Base-by-base conservation (phyloP, 306 rosid genomes). In the Corylus heterophylla region DNA sequence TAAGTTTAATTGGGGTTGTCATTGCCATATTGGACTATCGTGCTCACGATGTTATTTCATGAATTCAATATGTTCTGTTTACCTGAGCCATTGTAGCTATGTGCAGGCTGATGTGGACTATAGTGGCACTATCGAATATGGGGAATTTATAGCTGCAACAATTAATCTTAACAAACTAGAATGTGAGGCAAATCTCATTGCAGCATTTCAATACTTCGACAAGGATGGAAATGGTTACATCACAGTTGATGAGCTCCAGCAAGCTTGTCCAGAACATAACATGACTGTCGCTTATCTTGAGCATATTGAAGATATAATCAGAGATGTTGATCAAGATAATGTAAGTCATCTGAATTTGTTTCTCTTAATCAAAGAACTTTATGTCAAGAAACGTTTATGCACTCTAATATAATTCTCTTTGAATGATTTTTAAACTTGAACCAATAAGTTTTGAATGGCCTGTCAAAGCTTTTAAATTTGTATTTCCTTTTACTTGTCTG, bases 151-250 rank as follows among this genome's bases (percentile, higher is more conserved):
- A 79, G 98, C 98, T 68, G 98, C 98, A 49, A 94, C 98, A 54
- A 90, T 94, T 82, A 97, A 94, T 87, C 98, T 94, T 75, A 94
- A 94, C 90, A 94, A 94, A 84, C 90, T 94, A 74, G 98, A 94
- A 74, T 96, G 98, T 2, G 98, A 94, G 87, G 98, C 92, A 73
- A 97, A 94, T 84, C 94, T 94, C 39, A 39, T 94, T 85, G 98
- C 97, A n/a, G 98, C 98, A 78, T 94, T 94, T 79, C 93, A 61
- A 80, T 92, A 94, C 88, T 94, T 94, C 80, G 97, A 94, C 83
- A 94, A 94, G 89, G 98, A 94, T 76, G 91, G 89, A 54, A 94
- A 96, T 77, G 98, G 98, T 76, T 92, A 94, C 81, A 94, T 94
- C 83, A 94, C 98, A 74, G 96, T 94, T 71, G 98, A 94, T 85